phyloP scores from a whole-genome alignment of 163 green algal genomes.

The Volvox carteri region DNA sequence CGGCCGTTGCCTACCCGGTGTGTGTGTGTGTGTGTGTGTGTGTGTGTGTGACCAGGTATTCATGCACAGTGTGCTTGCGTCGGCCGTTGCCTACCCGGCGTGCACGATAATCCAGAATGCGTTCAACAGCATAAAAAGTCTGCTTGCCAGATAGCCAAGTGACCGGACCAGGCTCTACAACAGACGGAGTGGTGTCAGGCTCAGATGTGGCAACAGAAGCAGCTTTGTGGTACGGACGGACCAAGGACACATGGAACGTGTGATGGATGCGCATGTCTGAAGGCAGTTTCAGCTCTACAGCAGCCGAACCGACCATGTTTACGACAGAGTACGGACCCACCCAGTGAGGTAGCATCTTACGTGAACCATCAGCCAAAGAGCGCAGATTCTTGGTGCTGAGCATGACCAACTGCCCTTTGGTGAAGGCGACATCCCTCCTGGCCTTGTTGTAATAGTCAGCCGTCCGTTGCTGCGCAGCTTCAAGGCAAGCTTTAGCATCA shows the following conservation, averaged over 20 bases:
- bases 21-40: not conserved
- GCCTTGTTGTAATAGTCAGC: conserved; percentile 17
- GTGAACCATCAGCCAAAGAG: not conserved
- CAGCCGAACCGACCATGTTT: not conserved
- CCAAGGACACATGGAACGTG: not conserved
- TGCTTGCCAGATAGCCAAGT: not conserved
- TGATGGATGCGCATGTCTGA: not conserved
- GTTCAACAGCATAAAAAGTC: not conserved
- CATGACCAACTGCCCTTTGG: not conserved
- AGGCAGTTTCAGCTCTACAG: not conserved
- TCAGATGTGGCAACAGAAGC: not conserved
- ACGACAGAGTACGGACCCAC: not conserved
- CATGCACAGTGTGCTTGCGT: not conserved
- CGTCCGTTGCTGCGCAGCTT: conserved; percentile 4
- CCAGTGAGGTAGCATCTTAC: not conserved
- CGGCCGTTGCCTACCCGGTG: not conserved
- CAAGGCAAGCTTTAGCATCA: not conserved
- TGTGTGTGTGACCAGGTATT: no score
- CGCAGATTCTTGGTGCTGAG: not conserved
- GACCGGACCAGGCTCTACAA: not conserved
- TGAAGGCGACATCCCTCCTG: not conserved
- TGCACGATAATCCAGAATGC: not conserved
- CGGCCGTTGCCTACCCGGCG: not conserved
- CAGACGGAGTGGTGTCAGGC: not conserved
- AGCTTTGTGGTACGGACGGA: not conserved